These are phyloP conservation scores for Pseudogymnoascus sp. DNA, from an alignment of 2,329 filamentous ascomycete genomes.

Conservation along the genomic window DNA sequence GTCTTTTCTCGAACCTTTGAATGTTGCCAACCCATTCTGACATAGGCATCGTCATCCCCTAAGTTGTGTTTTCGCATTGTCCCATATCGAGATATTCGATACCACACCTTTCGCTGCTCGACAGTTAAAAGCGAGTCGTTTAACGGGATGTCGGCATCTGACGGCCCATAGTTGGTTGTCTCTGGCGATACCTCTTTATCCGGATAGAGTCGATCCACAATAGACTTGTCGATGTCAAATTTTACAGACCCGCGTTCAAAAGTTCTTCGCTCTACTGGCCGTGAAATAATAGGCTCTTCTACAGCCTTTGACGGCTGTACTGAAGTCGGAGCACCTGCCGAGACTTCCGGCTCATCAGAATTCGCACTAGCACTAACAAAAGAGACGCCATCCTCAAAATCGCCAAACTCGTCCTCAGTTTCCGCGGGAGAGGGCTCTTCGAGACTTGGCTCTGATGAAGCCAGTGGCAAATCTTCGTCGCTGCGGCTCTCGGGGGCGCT, in stretches of 20 bases:
- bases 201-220: conserved; percentile 24
- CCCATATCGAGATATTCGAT: conserved; percentile 53
- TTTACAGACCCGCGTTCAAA: conserved; percentile 18
- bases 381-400: conserved; percentile 29
- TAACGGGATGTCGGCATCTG: conserved; percentile 20
- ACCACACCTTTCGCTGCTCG: conserved; percentile 56
- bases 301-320: not conserved
- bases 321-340: not conserved
- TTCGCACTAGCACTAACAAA: conserved; percentile 13
- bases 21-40: conserved; percentile 48
- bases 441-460: not conserved
- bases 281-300: not conserved
- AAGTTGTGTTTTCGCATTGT: conserved; percentile 48
- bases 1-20: conserved; percentile 47
- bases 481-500: conserved; percentile 7
- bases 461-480: not conserved
- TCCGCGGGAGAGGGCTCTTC: conserved; percentile 8
- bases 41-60: conserved; percentile 52
- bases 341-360: conserved; percentile 12
- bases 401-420: conserved; percentile 30
- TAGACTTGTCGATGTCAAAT: conserved; percentile 19
- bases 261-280: not conserved
- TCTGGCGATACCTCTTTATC: conserved; percentile 9
- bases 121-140: conserved; percentile 45
- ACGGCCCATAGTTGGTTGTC: conserved; percentile 8